Base-by-base conservation (phyloP, 305 asterid species). In the Rubia tinctorum region DNA sequence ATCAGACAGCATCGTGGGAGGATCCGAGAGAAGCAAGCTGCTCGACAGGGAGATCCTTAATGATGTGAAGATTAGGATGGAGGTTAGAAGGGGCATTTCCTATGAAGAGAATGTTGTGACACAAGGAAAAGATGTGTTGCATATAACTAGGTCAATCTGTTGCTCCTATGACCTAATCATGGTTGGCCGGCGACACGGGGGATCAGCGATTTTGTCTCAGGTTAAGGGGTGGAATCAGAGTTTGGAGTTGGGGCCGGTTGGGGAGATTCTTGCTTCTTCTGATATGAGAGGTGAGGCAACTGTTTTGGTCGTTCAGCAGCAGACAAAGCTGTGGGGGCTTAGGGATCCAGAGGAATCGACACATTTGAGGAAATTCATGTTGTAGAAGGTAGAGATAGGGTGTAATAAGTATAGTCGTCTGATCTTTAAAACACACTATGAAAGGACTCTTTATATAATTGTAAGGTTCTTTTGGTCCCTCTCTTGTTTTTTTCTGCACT, bases 291-390 rank as follows among this genome's bases (percentile, higher is more conserved):
- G 84, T 8, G 84, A 84, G 45, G 86, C 88, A 55, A 80, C 87
- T 13, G 76, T 80, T 63, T 75, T 90, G 82, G 90, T 90, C 71
- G 79, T 90, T 66, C 96, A 90, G 76, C 96, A 88, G 42, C 96
- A 90, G 81, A 86, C 88, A n/a, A 82, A 72, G 75, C 69, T 90
- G 44, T 88, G 96, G 93, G 93, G 86, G 45, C 84, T 90, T 13
- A 84, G 49, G 76, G 93, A 90, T 66, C 90, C 91, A 1, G 96
- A 88, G 84, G 92, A 89, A 34, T 87, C 92, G 1, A 83, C 87
- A 59, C 92, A 87, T 81, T 87, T 89, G 73, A 86, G 92, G 81
- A 84, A 85, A 78, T 65, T 86, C 20, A 17, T 39, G 25, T 76
- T 70, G 20, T 76, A 76, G 75, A 58, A 7, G 8, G n/a, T 58